Evolutionary conservation across 805 yeast genomes (phyloP), one percentile per base, ranked within the genome.

Genomic region (Yamadazyma paraphyllophila): DNA sequence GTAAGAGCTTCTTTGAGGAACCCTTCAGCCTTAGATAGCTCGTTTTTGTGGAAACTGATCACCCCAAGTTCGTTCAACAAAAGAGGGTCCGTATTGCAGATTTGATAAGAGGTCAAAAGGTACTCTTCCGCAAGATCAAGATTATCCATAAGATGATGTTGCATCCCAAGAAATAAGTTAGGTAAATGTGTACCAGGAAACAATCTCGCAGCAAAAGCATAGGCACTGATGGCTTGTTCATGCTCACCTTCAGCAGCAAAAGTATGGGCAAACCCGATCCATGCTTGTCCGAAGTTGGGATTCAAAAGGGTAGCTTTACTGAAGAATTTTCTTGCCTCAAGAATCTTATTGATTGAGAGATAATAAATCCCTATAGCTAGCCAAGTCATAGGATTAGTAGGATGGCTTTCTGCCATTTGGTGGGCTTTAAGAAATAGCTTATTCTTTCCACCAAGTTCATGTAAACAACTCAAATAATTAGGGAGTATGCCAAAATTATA

Each of bases 221-320:
- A 94, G 0, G 98, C 98, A 46, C 97, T 85, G 16, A 94, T 85
- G 1, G 98, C 98, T 65, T 94, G 98, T 62, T 94, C 99, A 62
- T 94, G 97, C 65, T 94, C 99, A n/a, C 97, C 96, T 62, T 94
- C 99, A 2, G 88, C 84, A 0, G 97, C 97, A 77, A 91, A 94
- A 0, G 98, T 91, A 59, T 92, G 98, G 1, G 98, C 98, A 69
- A 94, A 94, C 2, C 97, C 99, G 29, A 94, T 82, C 99, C 99
- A 94, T 1, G 98, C 96, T 43, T 88, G 92, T 0, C 94, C 95
- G 67, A 88, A 90, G 53, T 83, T 87, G 2, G 99, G 95, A 57
- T 89, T 85, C 49, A 91, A 65, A 53, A 90, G 74, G 1, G 97
- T 88, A 0, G 97, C 91, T 61, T 88, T 90, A 34, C 94, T 84